Percentiles rank a stretch among this genome's conserved stretches.
Conservation (phyloP, 768 basidiomycete genomes). For the Phylloporus sp. region DNA sequence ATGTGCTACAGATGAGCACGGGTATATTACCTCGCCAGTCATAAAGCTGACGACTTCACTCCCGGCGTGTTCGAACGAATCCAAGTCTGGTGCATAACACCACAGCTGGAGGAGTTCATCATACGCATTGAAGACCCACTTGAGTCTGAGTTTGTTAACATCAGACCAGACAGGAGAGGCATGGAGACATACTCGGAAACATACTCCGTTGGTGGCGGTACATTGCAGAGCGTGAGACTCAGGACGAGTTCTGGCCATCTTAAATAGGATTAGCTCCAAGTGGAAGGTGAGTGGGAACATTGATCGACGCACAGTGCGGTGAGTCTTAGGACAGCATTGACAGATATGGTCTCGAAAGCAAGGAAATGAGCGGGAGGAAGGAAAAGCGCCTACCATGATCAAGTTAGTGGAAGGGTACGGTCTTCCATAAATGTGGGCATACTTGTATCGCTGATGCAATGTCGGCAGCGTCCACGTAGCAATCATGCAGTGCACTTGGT, state of each 20-base stretch:
- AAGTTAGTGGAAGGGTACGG: not conserved
- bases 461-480: conserved; percentile 78
- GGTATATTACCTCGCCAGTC: conserved; percentile 48
- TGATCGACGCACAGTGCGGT: conserved; percentile 50
- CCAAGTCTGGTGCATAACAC: conserved; percentile 62
- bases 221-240: conserved; percentile 64
- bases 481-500: conserved; percentile 56
- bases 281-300: not conserved
- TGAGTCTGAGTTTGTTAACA: conserved; percentile 38
- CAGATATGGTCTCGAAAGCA: conserved; percentile 57
- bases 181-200: conserved; percentile 47
- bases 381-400: conserved; percentile 45
- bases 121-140: conserved; percentile 55
- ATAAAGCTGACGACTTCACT: conserved; percentile 54
- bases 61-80: conserved; percentile 60
- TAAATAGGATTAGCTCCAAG: conserved; percentile 7
- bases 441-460: conserved; percentile 63
- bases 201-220: conserved; percentile 64
- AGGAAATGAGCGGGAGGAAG: conserved; percentile 69
- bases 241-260: conserved; percentile 72
- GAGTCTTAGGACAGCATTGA: conserved; percentile 58
- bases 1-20: not conserved
- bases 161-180: not conserved
- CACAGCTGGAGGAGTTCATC: conserved; percentile 60
- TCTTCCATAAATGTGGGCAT: conserved; percentile 18